Base-by-base conservation (phyloP, 2,329 filamentous ascomycete genomes). In the Ophiostoma ulmi region DNA sequence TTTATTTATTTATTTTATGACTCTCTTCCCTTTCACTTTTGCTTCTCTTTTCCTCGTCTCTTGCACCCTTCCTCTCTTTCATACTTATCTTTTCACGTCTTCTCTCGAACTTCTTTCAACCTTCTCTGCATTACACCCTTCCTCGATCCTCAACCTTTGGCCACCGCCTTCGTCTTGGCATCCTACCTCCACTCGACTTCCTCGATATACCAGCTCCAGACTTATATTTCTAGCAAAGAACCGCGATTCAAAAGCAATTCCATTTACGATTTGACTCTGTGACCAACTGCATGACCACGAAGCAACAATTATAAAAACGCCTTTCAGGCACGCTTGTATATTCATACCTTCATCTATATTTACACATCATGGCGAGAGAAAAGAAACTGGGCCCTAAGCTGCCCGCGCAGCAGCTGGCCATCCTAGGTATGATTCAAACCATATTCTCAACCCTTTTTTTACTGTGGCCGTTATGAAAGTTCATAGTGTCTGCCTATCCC, bases 331-430 rank as follows among this genome's bases (percentile, higher is more conserved):
- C 52, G 13, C 52, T 22, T 22, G 5, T 65, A 22, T n/a, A 39
- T 41, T 65, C 17, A 13, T 1, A 26, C 55, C 2, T 10, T 61
- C 26, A 39, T n/a, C 20, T 48, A n/a, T 26, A 36, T 36, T 8
- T 5, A 8, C 20, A 58, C 44, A 68, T 14, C 70, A 75, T 75
- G 74, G 39, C 70, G 75, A 70, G 74, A 74, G 72, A 75, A 73
- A 71, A 75, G 69, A 67, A 70, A 31, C 41, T 31, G 74, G 79
- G 78, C 73, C 85, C 88, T 36, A 91, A 88, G 82, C 84, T 95
- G 83, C 92, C 92, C 0, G 83, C 87, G 61, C 87, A 89, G 84
- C 92, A 96, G 81, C 83, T 96, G 77, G 82, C 88, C 63, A 93
- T 96, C 77, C 81, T 96, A 74, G 89, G 91, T 93, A 85, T 74